These are phyloP conservation scores for Bipolaris zeicola DNA, from an alignment of 2,329 filamentous ascomycete species.

Conservation along the genomic window DNA sequence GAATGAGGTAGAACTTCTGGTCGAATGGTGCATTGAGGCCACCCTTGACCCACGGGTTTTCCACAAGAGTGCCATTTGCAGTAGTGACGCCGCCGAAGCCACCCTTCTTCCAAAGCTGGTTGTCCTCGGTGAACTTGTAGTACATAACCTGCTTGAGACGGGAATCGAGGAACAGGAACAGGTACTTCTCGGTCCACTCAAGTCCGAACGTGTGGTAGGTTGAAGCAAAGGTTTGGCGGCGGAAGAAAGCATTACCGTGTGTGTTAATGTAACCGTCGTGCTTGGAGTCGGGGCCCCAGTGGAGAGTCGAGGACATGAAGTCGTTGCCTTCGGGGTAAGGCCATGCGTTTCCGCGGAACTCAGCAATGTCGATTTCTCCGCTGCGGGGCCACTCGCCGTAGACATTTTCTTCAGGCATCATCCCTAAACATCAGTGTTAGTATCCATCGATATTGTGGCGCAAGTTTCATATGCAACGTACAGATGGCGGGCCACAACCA, in stretches of 20 bases:
- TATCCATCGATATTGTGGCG: neutral
- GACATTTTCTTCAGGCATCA: constrained; percentile 65
- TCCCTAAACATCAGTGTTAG: constrained; percentile 49
- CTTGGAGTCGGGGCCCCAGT: constrained; percentile 66
- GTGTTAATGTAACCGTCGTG: constrained; percentile 32
- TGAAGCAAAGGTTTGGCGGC: constrained; percentile 73
- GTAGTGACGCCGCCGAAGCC: constrained; percentile 65
- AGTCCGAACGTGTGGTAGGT: constrained; percentile 74
- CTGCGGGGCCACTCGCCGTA: constrained; percentile 79
- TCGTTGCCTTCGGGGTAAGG: constrained; percentile 76
- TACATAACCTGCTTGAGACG: constrained; percentile 79
- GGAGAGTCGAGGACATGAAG: constrained; percentile 74
- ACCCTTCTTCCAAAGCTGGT: constrained; percentile 69
- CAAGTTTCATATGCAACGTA: neutral
- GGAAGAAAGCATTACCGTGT: constrained; percentile 34
- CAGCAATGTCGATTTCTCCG: constrained; percentile 82
- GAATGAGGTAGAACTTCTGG: constrained; percentile 73
- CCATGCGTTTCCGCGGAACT: constrained; percentile 77
- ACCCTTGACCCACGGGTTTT: constrained; percentile 67
- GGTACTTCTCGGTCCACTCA: constrained; percentile 78
- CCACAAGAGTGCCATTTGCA: constrained; percentile 67
- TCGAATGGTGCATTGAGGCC: constrained; percentile 74
- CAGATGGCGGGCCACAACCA: constrained; percentile 91
- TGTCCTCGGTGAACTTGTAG: constrained; percentile 63
- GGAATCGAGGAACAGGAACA: constrained; percentile 82